Conservation (phyloP, 2,329 filamentous ascomycete species). For the Diaporthe sp. region DNA sequence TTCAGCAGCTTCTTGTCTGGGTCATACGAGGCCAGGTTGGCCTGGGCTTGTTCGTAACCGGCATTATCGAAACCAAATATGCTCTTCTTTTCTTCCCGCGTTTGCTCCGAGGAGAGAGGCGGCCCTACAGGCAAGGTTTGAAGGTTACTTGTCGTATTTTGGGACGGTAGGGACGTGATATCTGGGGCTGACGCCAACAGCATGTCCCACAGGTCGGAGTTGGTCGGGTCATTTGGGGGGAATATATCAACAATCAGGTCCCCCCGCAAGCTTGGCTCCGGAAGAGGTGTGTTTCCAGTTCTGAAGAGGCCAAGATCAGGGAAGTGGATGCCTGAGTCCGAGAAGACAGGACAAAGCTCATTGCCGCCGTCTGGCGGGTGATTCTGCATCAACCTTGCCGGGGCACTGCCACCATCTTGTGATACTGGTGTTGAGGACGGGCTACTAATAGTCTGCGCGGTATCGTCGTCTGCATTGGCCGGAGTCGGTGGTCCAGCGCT, state of each 20-base stretch:
- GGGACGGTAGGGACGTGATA: no score
- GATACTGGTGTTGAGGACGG: background rate
- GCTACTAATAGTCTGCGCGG: background rate
- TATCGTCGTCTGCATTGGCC: background rate
- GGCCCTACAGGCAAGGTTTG: background rate
- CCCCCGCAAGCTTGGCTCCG: no score
- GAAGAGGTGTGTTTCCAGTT: no score
- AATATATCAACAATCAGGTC: no score
- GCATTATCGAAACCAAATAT: background rate
- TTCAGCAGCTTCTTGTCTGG: background rate
- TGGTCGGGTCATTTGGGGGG: no score
- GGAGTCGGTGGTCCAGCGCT: background rate
- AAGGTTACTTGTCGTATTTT: no score
- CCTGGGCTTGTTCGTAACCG: background rate
- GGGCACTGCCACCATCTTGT: no score
- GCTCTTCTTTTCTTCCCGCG: fast-evolving
- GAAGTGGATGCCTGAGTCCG: background rate
- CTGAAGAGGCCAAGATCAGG: no score
- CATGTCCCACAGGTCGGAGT: no score
- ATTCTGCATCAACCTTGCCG: no score
- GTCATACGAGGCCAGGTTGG: background rate
- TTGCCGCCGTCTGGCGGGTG: background rate
- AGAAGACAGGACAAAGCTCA: background rate
- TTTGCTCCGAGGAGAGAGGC: background rate
- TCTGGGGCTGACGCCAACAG: no score